Evolutionary conservation across 192 early-diverging fungal species (phyloP).

Genomic region (Diversispora eburnea): DNA sequence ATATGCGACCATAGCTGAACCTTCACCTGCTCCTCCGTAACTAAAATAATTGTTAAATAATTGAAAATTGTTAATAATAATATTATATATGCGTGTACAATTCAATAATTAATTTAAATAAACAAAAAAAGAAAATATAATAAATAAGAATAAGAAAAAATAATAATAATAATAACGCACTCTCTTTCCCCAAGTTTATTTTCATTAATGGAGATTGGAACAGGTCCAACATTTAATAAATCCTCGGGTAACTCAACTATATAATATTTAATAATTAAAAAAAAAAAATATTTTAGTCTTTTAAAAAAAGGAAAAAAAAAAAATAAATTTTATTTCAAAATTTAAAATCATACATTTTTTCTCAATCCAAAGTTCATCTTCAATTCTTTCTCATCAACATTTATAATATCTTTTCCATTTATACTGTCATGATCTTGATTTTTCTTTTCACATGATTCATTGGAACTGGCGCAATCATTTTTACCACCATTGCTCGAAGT

Average conservation of each 20-base stretch:
- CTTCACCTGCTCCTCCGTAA: constrained; percentile 88
- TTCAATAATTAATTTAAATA: background rate
- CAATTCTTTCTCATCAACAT: constrained; percentile 19
- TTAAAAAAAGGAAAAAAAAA: background rate
- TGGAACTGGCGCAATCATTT: background rate
- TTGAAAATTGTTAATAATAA: constrained; percentile 32
- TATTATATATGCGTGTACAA: background rate
- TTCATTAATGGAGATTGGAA: constrained; percentile 56
- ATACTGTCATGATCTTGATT: background rate
- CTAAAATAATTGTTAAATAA: constrained; percentile 37
- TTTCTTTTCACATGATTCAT: no score
- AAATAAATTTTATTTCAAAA: background rate
- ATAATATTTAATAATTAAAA: background rate
- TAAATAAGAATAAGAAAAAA: no score
- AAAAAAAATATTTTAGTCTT: background rate
- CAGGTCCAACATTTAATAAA: constrained; percentile 60
- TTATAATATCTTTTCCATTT: background rate
- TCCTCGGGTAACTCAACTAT: constrained; percentile 60
- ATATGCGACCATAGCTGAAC: constrained; percentile 85
- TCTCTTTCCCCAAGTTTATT: constrained; percentile 60
- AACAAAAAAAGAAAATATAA: no score
- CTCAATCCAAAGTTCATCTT: constrained; percentile 57
- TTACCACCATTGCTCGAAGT: background rate
- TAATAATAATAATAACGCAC: constrained; percentile 29
- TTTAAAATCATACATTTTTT: constrained; percentile 41